These are phyloP conservation scores for Beauveria caledonica DNA, from an alignment of 2,329 filamentous ascomycete genomes.

Conservation along the genomic window DNA sequence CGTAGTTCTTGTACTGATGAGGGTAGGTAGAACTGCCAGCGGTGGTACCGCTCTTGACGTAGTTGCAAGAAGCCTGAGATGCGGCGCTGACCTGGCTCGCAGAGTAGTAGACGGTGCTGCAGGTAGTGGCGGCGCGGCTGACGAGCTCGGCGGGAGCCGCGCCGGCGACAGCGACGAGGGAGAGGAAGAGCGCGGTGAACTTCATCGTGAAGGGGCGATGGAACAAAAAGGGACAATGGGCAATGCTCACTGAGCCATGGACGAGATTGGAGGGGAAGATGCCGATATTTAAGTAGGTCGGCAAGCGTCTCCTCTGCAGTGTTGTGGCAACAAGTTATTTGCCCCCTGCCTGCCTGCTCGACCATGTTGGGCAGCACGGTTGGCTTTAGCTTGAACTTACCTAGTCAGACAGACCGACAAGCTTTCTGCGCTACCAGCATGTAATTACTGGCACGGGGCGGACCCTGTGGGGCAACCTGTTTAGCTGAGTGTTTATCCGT, in stretches of 20 bases:
- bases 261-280: background rate
- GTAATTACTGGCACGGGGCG: no score
- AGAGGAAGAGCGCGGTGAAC: constrained; percentile 12
- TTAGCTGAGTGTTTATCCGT: no score
- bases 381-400: background rate
- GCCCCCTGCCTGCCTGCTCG: no score
- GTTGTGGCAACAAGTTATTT: no score
- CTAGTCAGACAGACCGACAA: constrained; percentile 1
- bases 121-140: constrained; percentile 36
- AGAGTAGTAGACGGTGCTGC: constrained; percentile 46
- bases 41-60: constrained; percentile 33
- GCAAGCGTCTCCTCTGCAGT: background rate
- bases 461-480: background rate
- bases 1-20: constrained; percentile 53
- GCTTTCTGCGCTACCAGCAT: background rate
- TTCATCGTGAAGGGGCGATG: constrained; percentile 1
- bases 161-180: constrained; percentile 12
- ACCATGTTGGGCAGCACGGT: background rate
- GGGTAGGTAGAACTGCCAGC: constrained; percentile 39
- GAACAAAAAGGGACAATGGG: background rate
- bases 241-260: background rate
- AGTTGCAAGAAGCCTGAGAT: constrained; percentile 40
- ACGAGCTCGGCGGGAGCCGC: constrained; percentile 12
- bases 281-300: background rate
- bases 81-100: constrained; percentile 41